phyloP scores from a whole-genome alignment of 2,329 filamentous ascomycete species.

The Thelonectria rubi region DNA sequence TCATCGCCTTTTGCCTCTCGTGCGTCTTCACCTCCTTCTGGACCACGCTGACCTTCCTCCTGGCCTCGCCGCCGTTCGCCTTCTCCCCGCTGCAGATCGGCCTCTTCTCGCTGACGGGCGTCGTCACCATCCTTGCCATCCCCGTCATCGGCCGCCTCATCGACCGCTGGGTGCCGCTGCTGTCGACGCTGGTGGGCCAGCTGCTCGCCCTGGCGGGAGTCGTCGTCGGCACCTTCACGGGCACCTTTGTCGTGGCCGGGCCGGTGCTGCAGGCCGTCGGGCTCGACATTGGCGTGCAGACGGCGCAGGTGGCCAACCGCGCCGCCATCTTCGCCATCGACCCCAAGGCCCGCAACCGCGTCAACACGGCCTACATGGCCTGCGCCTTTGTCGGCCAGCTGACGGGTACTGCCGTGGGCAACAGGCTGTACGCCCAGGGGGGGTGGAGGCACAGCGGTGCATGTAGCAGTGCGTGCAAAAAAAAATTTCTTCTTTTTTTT shows the following conservation, averaged over 20 bases:
- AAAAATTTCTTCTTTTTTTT: background rate
- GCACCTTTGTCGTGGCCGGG: slow-evolving; percentile 71
- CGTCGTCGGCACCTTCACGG: slow-evolving; percentile 73
- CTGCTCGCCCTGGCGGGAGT: slow-evolving; percentile 68
- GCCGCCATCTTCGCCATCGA: slow-evolving; percentile 75
- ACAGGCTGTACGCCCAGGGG: slow-evolving; percentile 60
- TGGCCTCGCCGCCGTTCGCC: slow-evolving; percentile 74
- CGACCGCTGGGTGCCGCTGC: slow-evolving; percentile 73
- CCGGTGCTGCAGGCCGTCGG: slow-evolving; percentile 77
- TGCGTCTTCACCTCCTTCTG: slow-evolving; percentile 63
- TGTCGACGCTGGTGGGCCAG: slow-evolving; percentile 72
- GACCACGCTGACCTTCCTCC: slow-evolving; percentile 79
- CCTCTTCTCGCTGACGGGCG: slow-evolving; percentile 80
- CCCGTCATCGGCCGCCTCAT: slow-evolving; percentile 76
- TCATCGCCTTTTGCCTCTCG: slow-evolving; percentile 70
- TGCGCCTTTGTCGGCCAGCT: slow-evolving; percentile 78
- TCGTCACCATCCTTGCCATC: slow-evolving; percentile 72
- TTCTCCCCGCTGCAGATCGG: slow-evolving; percentile 76
- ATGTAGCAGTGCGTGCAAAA: slow-evolving; percentile 41
- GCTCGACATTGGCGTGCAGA: slow-evolving; percentile 77
- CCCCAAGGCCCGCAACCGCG: slow-evolving; percentile 74
- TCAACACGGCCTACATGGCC: slow-evolving; percentile 87
- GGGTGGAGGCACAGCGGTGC: slow-evolving; percentile 61
- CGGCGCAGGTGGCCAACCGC: slow-evolving; percentile 77
- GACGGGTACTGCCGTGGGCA: slow-evolving; percentile 71